Conservation (phyloP, 1,284 basidiomycete genomes). For the Ustilago curta region DNA sequence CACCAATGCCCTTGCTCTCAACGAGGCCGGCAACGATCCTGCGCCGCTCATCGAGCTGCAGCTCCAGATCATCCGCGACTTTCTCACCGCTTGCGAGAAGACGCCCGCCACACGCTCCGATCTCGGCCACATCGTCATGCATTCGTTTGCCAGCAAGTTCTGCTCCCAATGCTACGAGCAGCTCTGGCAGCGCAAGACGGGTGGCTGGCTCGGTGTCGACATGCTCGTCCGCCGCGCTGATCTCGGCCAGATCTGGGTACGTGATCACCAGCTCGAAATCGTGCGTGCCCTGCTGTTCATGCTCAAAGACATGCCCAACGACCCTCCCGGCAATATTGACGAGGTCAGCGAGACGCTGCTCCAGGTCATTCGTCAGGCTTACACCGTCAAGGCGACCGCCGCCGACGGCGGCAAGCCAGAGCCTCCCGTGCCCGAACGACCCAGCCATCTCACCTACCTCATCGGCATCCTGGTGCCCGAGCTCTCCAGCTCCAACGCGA, state of each 20-base stretch:
- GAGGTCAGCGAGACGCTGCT: constrained; percentile 84
- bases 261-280: constrained; percentile 89
- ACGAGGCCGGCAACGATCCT: constrained; percentile 65
- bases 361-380: constrained; percentile 76
- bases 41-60: constrained; percentile 56
- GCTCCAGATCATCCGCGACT: constrained; percentile 60
- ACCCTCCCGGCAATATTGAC: constrained; percentile 84
- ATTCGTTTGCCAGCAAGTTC: constrained; percentile 64
- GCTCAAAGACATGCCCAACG: constrained; percentile 93
- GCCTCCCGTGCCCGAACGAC: constrained; percentile 45
- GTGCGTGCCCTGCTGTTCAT: constrained; percentile 91
- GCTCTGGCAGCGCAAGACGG: constrained; percentile 68
- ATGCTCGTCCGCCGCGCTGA: constrained; percentile 70
- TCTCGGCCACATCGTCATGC: constrained; percentile 63
- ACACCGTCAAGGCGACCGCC: constrained; percentile 44
- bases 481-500: constrained; percentile 85
- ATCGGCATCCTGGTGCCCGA: constrained; percentile 90
- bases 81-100: constrained; percentile 53
- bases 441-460: constrained; percentile 72
- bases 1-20: constrained; percentile 56
- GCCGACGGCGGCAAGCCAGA: constrained; percentile 45
- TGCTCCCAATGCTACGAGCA: constrained; percentile 69
- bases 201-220: constrained; percentile 67
- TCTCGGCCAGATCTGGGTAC: constrained; percentile 79
- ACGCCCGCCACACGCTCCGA: constrained; percentile 58